phyloP scores from a whole-genome alignment of 1,139 yeast genomes.

The Pichia sp. region DNA sequence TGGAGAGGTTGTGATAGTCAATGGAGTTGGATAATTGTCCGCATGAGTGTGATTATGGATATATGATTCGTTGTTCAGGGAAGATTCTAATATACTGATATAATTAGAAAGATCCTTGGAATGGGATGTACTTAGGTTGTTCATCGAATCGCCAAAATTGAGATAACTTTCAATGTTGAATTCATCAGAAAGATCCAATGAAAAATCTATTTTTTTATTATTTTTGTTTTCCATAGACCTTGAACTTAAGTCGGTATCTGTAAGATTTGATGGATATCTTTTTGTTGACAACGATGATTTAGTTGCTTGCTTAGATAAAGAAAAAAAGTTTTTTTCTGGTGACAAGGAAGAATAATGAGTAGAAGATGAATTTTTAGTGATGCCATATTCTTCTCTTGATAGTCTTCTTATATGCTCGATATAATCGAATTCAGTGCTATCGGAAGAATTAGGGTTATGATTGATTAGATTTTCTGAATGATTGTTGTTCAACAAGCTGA shows the following conservation, averaged over 20 bases:
- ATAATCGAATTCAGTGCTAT: conserved; percentile 24
- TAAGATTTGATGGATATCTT: conserved; percentile 1
- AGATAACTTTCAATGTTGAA: conserved; percentile 24
- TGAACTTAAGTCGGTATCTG: neutral
- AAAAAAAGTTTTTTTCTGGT: too few species aligned
- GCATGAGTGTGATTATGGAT: conserved; percentile 1
- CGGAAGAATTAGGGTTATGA: neutral
- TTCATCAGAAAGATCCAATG: conserved; percentile 12
- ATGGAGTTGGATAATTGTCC: conserved; percentile 10
- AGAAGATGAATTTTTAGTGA: conserved; percentile 4
- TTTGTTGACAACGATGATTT: conserved; percentile 1
- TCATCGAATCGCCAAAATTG: conserved; percentile 20
- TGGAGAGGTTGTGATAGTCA: conserved; percentile 13
- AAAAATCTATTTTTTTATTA: conserved; percentile 2
- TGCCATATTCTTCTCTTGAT: conserved; percentile 25
- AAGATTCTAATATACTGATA: conserved; percentile 24
- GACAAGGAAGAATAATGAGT: neutral
- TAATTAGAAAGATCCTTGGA: conserved; percentile 21
- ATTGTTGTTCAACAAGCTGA: conserved; percentile 4
- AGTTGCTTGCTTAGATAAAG: neutral
- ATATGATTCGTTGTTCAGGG: conserved; percentile 14
- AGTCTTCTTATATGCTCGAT: conserved; percentile 27
- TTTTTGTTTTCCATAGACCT: neutral
- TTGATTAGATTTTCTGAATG: neutral
- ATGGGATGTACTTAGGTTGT: conserved; percentile 3